Percentiles rank a stretch among this genome's conserved stretches.
Evolutionary conservation across 2,329 filamentous ascomycete genomes (phyloP).

Genomic region (Trichoderma polysporum): DNA sequence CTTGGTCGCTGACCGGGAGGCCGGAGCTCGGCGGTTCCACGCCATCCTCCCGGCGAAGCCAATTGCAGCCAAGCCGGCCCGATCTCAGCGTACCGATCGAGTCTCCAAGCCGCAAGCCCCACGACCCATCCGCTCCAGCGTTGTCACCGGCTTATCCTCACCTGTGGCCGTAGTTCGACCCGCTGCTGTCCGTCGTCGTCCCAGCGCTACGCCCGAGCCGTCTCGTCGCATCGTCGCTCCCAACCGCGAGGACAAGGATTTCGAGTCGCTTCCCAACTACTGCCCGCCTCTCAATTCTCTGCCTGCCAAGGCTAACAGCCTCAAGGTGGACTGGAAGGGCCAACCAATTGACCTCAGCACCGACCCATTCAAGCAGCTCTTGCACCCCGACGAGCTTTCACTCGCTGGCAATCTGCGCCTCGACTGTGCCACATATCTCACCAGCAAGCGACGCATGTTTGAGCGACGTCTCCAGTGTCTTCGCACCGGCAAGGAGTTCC

Average conservation of each 20-base stretch:
- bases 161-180: slow-evolving; percentile 31
- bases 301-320: slow-evolving; percentile 63
- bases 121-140: slow-evolving; percentile 38
- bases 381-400: slow-evolving; percentile 75
- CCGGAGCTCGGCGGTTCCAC: slow-evolving; percentile 39
- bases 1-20: slow-evolving; percentile 49
- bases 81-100: slow-evolving; percentile 35
- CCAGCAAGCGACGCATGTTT: slow-evolving; percentile 92
- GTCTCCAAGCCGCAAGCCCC: slow-evolving; percentile 39
- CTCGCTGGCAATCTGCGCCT: slow-evolving; percentile 79
- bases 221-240: slow-evolving; percentile 56
- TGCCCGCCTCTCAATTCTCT: slow-evolving; percentile 69
- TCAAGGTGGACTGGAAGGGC: slow-evolving; percentile 88
- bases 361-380: slow-evolving; percentile 66
- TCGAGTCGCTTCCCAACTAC: slow-evolving; percentile 67
- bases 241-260: slow-evolving; percentile 82
- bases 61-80: slow-evolving; percentile 30
- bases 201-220: slow-evolving; percentile 51
- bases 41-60: slow-evolving; percentile 47
- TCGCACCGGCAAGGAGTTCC: slow-evolving; percentile 74
- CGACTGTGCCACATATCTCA: slow-evolving; percentile 84
- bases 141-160: slow-evolving; percentile 26
- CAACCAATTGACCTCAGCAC: slow-evolving; percentile 71
- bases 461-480: slow-evolving; percentile 68
- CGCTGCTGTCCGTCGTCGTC: slow-evolving; percentile 35